Conservation (phyloP, 1,284 basidiomycete genomes). For the Erythrobasidium hasegawianum region DNA sequence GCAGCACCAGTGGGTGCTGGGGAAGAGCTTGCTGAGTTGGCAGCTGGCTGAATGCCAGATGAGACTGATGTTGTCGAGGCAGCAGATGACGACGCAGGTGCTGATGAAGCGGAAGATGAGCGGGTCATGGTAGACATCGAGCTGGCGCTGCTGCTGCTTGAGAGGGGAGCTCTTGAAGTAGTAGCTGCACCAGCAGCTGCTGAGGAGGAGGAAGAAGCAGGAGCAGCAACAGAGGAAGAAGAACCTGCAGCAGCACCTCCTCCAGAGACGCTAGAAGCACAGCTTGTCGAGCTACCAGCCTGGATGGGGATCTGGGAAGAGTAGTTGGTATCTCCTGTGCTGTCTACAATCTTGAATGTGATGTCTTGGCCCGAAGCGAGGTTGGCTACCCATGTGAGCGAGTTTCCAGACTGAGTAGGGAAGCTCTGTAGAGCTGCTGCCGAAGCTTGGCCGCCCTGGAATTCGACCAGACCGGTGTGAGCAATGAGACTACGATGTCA, state of each 20-base stretch:
- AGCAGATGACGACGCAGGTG: neutral
- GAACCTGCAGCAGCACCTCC: too few relatives aligned
- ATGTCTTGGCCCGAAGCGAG: slow-evolving; percentile 43
- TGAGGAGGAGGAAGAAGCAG: neutral
- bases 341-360: slow-evolving; percentile 44
- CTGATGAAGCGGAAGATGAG: neutral
- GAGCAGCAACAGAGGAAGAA: neutral
- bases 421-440: slow-evolving; percentile 42
- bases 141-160: neutral
- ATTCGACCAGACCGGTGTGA: slow-evolving; percentile 7
- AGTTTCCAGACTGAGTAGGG: slow-evolving; percentile 39
- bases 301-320: slow-evolving; percentile 30
- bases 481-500: neutral
- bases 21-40: slow-evolving; percentile 8
- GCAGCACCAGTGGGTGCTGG: slow-evolving; percentile 26
- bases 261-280: slow-evolving; percentile 6
- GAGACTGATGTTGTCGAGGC: too few relatives aligned
- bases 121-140: slow-evolving; percentile 7
- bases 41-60: neutral
- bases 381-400: slow-evolving; percentile 45
- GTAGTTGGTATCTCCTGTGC: slow-evolving; percentile 39
- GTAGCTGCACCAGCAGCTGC: neutral
- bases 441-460: slow-evolving; percentile 37
- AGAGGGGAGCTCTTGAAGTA: neutral
- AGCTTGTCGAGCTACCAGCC: slow-evolving; percentile 11